phyloP scores from a whole-genome alignment of 345 rosid genomes.

The Camelina laxa region DNA sequence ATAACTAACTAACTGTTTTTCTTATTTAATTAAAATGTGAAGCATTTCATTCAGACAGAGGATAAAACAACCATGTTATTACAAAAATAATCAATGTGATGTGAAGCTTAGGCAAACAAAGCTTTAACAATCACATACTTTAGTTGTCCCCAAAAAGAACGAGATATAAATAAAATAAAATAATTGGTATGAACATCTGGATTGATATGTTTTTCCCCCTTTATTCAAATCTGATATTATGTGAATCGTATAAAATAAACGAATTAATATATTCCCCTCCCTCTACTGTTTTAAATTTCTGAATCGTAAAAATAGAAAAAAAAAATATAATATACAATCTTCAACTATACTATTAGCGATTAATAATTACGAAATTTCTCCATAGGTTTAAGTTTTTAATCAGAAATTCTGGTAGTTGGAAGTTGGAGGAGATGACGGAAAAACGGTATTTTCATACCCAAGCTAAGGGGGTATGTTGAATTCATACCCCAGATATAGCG shows the following conservation, averaged over 20 bases:
- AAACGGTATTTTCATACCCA: too few relatives aligned
- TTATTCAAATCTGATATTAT: neutral
- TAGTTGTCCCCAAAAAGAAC: constrained; percentile 17
- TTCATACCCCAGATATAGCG: too few relatives aligned
- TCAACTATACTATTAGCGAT: too few relatives aligned
- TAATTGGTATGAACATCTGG: neutral
- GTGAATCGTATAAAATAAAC: neutral
- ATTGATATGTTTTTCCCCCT: constrained; percentile 11
- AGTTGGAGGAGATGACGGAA: neutral
- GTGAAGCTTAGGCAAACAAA: constrained; percentile 36
- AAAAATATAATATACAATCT: too few relatives aligned
- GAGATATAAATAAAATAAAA: neutral
- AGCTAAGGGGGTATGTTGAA: too few relatives aligned
- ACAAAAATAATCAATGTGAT: constrained; percentile 29
- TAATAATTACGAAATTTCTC: neutral
- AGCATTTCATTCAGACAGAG: neutral
- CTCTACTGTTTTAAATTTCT: neutral
- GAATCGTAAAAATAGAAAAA: neutral
- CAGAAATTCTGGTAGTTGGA: neutral
- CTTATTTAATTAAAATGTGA: neutral
- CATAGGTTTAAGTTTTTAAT: neutral
- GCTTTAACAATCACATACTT: constrained; percentile 29
- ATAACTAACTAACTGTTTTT: too few relatives aligned
- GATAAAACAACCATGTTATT: constrained; percentile 22
- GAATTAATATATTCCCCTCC: neutral